Conservation (phyloP, 2,329 filamentous ascomycete species). For the Aspergillus ruber region DNA sequence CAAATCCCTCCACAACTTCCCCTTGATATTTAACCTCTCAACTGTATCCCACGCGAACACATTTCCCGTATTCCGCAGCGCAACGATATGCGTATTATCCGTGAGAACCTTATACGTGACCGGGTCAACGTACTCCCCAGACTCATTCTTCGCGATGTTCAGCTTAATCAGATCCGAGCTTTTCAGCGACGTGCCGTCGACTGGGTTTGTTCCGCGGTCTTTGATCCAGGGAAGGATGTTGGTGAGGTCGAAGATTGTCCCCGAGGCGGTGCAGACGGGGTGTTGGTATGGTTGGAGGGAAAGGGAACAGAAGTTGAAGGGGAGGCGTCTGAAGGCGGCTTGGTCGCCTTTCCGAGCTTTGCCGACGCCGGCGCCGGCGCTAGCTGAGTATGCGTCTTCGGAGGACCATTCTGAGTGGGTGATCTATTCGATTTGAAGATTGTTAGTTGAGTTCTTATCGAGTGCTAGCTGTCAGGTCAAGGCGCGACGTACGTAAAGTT, state of each 20-base stretch:
- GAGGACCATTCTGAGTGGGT: constrained; percentile 98
- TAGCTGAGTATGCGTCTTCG: constrained; percentile 78
- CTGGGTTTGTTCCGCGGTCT: constrained; percentile 87
- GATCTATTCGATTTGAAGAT: constrained; percentile 49
- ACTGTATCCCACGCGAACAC: constrained; percentile 96
- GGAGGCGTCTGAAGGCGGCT: constrained; percentile 74
- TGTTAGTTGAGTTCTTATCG: constrained; percentile 7
- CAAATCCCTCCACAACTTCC: constrained; percentile 91
- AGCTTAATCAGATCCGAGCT: constrained; percentile 82
- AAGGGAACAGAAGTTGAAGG: constrained; percentile 96
- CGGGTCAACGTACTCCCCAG: constrained; percentile 87
- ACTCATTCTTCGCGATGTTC: constrained; percentile 85
- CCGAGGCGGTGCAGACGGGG: constrained; percentile 81
- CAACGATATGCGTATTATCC: constrained; percentile 95
- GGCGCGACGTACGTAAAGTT: constrained; percentile 39
- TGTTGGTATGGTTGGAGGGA: constrained; percentile 92
- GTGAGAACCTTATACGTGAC: constrained; percentile 97
- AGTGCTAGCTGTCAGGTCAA: constrained; percentile 2
- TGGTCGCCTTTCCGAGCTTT: constrained; percentile 49
- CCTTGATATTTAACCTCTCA: constrained; percentile 89
- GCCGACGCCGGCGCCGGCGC: constrained; percentile 60
- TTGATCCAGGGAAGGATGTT: constrained; percentile 92
- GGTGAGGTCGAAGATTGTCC: constrained; percentile 90
- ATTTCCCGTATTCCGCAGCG: constrained; percentile 78
- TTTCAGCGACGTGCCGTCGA: constrained; percentile 71